Conservation (phyloP, 2,329 filamentous ascomycete species). For the Botrytis cinerea region DNA sequence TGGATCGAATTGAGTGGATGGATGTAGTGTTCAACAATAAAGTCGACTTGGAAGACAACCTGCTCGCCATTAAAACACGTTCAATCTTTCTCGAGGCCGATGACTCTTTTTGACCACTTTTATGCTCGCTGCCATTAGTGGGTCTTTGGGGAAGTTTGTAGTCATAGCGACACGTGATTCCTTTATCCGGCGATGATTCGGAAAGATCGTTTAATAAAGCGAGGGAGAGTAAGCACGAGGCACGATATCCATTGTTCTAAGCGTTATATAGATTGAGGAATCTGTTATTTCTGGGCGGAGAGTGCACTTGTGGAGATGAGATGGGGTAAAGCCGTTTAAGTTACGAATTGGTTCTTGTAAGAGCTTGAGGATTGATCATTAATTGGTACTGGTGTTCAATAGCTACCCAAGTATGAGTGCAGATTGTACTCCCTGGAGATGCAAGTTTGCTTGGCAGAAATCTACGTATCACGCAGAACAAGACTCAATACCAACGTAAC, state of each 20-base stretch:
- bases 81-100: not conserved
- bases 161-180: conserved; percentile 8
- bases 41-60: not conserved
- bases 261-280: not conserved
- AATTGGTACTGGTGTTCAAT: not conserved
- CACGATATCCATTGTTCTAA: not conserved
- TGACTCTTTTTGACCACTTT: conserved; percentile 14
- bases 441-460: not conserved
- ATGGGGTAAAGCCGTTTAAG: not conserved
- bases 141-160: conserved; percentile 1
- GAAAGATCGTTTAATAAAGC: not conserved
- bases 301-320: not conserved
- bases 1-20: not conserved
- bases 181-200: conserved; percentile 14
- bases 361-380: not conserved
- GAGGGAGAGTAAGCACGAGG: not conserved
- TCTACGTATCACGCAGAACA: not conserved
- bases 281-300: not conserved
- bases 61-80: conserved; percentile 13
- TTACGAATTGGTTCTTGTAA: not conserved
- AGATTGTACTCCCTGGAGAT: not conserved
- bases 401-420: not conserved
- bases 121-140: conserved; percentile 3
- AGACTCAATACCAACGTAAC: not conserved
- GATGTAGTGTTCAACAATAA: not conserved